phyloP scores from a whole-genome alignment of 2,329 filamentous ascomycete genomes.

The Diaporthe sp. region DNA sequence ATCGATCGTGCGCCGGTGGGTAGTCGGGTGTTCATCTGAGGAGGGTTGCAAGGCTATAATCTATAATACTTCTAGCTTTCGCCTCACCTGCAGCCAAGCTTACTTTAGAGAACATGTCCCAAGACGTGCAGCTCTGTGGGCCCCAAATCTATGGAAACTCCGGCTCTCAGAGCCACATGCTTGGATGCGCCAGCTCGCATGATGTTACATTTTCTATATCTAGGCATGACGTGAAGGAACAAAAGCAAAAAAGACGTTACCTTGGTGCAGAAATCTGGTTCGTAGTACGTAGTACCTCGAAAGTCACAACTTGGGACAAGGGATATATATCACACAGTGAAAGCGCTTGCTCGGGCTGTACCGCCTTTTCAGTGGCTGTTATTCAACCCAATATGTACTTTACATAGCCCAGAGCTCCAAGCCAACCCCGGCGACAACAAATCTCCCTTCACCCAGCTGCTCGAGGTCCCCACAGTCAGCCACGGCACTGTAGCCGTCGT shows the following conservation, averaged over 20 bases:
- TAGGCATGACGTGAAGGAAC: neutral
- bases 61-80: neutral
- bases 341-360: too few relatives aligned
- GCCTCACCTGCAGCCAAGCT: slow-evolving; percentile 24
- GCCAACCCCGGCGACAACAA: slow-evolving; percentile 62
- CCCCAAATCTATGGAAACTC: neutral
- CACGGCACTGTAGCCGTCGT: slow-evolving; percentile 69
- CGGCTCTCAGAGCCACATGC: neutral
- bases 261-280: too few relatives aligned
- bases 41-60: neutral
- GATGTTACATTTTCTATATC: neutral
- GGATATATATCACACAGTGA: neutral
- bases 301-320: neutral
- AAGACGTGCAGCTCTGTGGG: neutral
- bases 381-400: neutral
- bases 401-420: slow-evolving; percentile 59
- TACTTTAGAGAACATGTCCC: neutral
- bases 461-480: slow-evolving; percentile 71
- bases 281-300: neutral
- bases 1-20: neutral
- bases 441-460: slow-evolving; percentile 49
- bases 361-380: neutral
- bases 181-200: neutral
- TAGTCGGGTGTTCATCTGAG: neutral
- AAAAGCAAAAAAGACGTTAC: neutral